phyloP scores from a whole-genome alignment of 306 rosid genomes.

The Cicer pinnatifidum region DNA sequence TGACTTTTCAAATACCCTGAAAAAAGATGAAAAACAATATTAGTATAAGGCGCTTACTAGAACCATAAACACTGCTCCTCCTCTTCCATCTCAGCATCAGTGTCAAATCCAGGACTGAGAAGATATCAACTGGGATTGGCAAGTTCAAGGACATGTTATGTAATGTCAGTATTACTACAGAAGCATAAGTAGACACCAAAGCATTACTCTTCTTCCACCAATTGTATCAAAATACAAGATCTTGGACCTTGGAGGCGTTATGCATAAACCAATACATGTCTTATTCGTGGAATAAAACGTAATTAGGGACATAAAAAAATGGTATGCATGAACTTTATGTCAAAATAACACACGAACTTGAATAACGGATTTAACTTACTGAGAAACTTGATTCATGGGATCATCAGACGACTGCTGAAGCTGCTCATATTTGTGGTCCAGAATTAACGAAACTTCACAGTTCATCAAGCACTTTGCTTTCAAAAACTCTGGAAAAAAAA shows the following conservation, averaged over 20 bases:
- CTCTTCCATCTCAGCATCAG: slow-evolving; percentile 32
- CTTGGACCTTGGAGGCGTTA: slow-evolving; percentile 6
- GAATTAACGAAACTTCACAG: slow-evolving; percentile 93
- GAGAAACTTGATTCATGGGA: slow-evolving; percentile 88
- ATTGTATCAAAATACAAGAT: slow-evolving; percentile 33
- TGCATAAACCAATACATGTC: slow-evolving; percentile 7
- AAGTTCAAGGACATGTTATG: slow-evolving; percentile 16
- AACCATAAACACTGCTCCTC: neutral
- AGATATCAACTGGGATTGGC: neutral
- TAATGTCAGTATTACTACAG: neutral
- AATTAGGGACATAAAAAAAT: neutral
- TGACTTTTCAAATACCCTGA: slow-evolving; percentile 95
- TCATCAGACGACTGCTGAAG: slow-evolving; percentile 95
- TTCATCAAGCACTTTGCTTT: slow-evolving; percentile 98
- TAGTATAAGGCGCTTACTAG: slow-evolving; percentile 20
- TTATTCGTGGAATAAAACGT: neutral
- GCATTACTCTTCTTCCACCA: slow-evolving; percentile 8
- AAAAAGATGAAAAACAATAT: neutral
- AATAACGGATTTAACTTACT: slow-evolving; percentile 58
- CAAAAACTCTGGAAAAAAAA: slow-evolving; percentile 65
- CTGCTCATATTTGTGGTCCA: slow-evolving; percentile 94
- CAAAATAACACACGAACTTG: neutral
- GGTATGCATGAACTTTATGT: slow-evolving; percentile 4
- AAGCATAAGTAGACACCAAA: neutral
- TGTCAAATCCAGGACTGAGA: slow-evolving; percentile 31